These are phyloP conservation scores for Amanita polypyramis DNA, from an alignment of 768 basidiomycete genomes.

Conservation along the genomic window DNA sequence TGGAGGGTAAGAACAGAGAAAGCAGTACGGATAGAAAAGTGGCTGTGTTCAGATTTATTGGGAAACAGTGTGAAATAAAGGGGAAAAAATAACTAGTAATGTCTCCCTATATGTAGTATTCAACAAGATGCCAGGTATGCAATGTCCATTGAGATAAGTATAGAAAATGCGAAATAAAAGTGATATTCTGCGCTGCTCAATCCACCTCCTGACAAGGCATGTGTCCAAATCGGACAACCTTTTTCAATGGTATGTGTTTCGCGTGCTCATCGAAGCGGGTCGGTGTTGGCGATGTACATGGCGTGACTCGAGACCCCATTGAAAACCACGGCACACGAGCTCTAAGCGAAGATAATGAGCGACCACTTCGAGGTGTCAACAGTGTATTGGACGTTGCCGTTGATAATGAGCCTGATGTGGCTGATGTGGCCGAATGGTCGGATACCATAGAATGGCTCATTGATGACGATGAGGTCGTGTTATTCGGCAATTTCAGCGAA, in stretches of 20 bases:
- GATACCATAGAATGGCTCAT: conserved; percentile 23
- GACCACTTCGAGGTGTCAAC: conserved; percentile 18
- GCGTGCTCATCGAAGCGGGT: conserved; percentile 29
- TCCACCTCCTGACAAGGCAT: conserved; percentile 11
- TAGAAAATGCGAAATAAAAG: background rate
- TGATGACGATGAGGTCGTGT: conserved; percentile 25
- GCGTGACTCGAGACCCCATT: conserved; percentile 25
- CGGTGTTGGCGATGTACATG: conserved; percentile 16
- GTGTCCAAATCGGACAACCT: conserved; percentile 50
- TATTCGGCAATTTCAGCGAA: conserved; percentile 48
- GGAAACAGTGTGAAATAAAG: too few species aligned
- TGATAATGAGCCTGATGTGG: conserved; percentile 37
- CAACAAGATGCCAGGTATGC: background rate
- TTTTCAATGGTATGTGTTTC: conserved; percentile 23
- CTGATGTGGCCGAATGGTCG: conserved; percentile 30
- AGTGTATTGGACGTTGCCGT: conserved; percentile 34
- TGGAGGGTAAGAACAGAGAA: conserved; percentile 16
- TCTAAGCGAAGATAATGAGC: conserved; percentile 28
- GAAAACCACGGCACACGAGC: conserved; percentile 44
- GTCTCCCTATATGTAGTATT: background rate
- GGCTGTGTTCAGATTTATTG: too few species aligned
- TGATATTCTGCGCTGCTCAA: background rate
- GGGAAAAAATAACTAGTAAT: background rate
- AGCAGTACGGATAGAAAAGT: background rate
- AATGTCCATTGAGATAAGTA: background rate